Evolutionary conservation across 768 basidiomycete species (phyloP), one percentile per base, ranked within the genome.

Genomic region (Russula griseocarnosa): DNA sequence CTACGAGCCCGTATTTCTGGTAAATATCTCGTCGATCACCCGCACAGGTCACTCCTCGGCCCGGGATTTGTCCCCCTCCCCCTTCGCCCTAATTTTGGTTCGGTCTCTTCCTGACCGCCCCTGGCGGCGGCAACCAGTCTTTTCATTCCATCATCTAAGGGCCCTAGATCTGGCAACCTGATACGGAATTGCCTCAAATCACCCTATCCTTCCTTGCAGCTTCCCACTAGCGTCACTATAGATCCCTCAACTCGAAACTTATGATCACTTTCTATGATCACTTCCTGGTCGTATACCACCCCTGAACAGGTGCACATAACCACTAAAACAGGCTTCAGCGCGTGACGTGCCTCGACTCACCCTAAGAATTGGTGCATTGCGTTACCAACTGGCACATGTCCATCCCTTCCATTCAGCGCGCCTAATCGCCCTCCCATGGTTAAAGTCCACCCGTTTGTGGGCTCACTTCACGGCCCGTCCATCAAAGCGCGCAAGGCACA

Each of bases 81-180:
- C 52, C 42, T 26, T 26, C 40, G 40, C 42, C 60, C 52, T 30
- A 8, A 28, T 22, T 3, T 55, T 5, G 24, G 44, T 46, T 55
- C 44, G 53, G 44, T 55, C 34, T 22, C 26, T 55, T 28, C 38
- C 46, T 51, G 61, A 55, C 61, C 61, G 61, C 55, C 61, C 60
- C 53, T 53, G 60, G 60, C 22, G 53, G 44, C 32, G 53, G 52
- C 30, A 38, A 46, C 60, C 44, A 24, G 36, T 13, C 52, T 52
- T 52, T 54, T 46, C 59, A 51, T 60, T 38, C 50, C 40, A 52
- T n/a, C 30, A 38, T 20, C 59, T 26, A 4, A 26, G 47, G 14
- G 44, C 60, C 61, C 60, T 55, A 62, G 61, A 62, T 62, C 55
- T 62, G n/a, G 30, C 16, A 36, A 36, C 61, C 46, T 55, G 61